These are phyloP conservation scores for Podospora pseudoanserina DNA, from an alignment of 495 filamentous ascomycete species.

Conservation along the genomic window DNA sequence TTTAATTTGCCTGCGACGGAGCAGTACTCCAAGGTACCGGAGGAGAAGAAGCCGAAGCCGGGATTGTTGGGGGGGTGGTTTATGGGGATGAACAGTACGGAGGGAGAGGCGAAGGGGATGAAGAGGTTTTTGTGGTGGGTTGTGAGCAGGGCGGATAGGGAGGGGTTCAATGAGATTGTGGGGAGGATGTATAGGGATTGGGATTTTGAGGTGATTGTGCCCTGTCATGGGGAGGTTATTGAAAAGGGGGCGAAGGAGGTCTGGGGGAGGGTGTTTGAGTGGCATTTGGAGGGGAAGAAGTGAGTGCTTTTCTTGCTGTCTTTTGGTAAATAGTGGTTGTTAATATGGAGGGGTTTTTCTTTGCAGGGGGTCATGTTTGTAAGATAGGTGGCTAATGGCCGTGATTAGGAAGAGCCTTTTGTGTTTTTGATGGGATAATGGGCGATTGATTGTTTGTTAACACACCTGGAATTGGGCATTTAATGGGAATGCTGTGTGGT, in stretches of 20 bases:
- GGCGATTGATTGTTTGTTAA: background rate
- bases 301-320: background rate
- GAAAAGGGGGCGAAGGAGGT: constrained; percentile 70
- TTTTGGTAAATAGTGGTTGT: too few relatives aligned
- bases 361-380: background rate
- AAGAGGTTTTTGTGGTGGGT: constrained; percentile 82
- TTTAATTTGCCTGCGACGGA: constrained; percentile 89
- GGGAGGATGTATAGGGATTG: constrained; percentile 62
- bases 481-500: too few relatives aligned
- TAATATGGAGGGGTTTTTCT: background rate
- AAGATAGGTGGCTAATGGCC: background rate
- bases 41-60: constrained; percentile 48
- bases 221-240: constrained; percentile 91
- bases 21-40: constrained; percentile 66
- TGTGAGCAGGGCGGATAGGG: constrained; percentile 59
- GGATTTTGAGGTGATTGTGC: constrained; percentile 85
- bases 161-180: constrained; percentile 65
- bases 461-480: background rate
- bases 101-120: constrained; percentile 64
- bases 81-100: constrained; percentile 55
- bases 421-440: background rate
- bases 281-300: constrained; percentile 61
- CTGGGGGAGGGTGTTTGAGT: constrained; percentile 78
- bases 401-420: background rate
- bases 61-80: constrained; percentile 66